Evolutionary conservation across 129 eudicot species (phyloP).

Genomic region (Saposhnikovia divaricata): DNA sequence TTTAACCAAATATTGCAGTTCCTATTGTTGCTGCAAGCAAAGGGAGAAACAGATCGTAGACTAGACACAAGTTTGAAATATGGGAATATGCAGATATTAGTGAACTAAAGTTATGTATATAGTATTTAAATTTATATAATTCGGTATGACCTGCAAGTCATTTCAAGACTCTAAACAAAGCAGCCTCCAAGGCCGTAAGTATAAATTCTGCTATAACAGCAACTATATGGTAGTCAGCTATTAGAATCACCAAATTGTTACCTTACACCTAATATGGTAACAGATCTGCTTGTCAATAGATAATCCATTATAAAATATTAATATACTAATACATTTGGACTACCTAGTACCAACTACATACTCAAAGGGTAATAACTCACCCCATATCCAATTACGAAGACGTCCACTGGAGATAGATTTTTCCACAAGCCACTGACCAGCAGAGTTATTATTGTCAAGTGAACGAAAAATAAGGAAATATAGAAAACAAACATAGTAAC

Average conservation of each 20-base stretch:
- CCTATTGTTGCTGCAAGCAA: neutral
- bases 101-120: neutral
- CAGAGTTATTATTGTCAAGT: conserved; percentile 9
- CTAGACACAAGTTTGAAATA: neutral
- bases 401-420: conserved; percentile 74
- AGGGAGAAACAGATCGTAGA: neutral
- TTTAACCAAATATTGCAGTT: neutral
- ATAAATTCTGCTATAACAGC: neutral
- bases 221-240: neutral
- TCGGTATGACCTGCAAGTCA: neutral
- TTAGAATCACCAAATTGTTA: neutral
- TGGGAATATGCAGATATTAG: neutral
- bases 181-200: neutral
- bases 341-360: neutral
- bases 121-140: neutral
- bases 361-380: conserved; percentile 47
- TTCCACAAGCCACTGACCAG: conserved; percentile 77
- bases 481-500: neutral
- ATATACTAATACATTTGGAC: neutral
- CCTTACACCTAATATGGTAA: neutral
- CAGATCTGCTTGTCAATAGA: neutral
- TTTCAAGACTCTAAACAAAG: neutral
- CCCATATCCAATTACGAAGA: conserved; percentile 95
- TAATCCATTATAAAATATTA: neutral
- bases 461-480: neutral